Base-by-base conservation (phyloP, 2,329 filamentous ascomycete species). In the Colletotrichum siamense region DNA sequence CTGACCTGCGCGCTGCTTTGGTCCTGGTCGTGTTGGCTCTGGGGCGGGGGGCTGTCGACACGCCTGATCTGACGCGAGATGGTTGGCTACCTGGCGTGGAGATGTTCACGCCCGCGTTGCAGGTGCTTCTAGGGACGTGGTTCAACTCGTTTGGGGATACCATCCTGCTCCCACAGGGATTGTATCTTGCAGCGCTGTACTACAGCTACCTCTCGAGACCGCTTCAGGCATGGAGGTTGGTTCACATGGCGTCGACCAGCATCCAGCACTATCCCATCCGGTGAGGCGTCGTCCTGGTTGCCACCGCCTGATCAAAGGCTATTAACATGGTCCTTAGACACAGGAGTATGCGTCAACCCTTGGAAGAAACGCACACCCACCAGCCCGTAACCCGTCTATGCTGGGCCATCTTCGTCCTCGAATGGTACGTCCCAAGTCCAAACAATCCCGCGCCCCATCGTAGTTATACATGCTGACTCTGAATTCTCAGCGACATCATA, bases 371-470 rank as follows among this genome's bases (percentile, higher is more conserved):
- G 8, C 32, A 30, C 18, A 26, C 15, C 12, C 15, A 70, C 18
- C 73, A 79, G 49, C 76, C 77, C 9, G 24, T 81, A 15, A 79
- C 77, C 2, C 79, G 80, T 10, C 65, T 81, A 22, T 79, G 80
- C 69, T 81, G 80, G 80, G 74, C 78, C 6, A 81, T 79, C 52
- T 81, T 81, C 39, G 71, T 80, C 5, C 77, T 81, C 16, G 80
- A 81, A 75, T 79, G 80, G 79, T 81, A 71, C 49, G 12, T 8
- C 24, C 34, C 36, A 39, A 39, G 0, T 39, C 15, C 15, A 39
- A 16, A 39, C 8, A 39, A 39, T 5, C 36, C 36, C 36, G 0
- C 36, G 0, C 15, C 15, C 0, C 36, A 39, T 39, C 15, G n/a
- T n/a, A n/a, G n/a, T 0, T 36, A 0, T 8, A 0, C 36, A 39